Conservation (phyloP, 768 basidiomycete genomes). For the Boletus sp. region DNA sequence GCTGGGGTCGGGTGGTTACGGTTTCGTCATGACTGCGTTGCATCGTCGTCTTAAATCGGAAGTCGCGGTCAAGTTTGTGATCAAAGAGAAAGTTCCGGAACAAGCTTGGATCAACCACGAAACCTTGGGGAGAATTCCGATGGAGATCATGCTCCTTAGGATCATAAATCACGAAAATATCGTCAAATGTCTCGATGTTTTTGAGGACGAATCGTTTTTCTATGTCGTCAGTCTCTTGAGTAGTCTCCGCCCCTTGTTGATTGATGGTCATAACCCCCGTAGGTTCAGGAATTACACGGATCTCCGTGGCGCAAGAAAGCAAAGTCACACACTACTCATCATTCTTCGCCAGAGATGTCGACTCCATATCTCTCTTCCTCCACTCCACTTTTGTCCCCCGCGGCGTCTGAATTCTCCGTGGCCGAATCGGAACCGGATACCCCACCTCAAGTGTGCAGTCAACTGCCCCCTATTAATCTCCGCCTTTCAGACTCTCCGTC, state of each 20-base stretch:
- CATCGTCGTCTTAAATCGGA: conserved; percentile 58
- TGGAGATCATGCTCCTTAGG: conserved; percentile 76
- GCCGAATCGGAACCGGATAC: conserved; percentile 42
- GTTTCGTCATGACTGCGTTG: conserved; percentile 87
- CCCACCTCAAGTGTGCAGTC: conserved; percentile 35
- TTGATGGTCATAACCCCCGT: conserved; percentile 4
- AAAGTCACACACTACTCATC: conserved; percentile 29
- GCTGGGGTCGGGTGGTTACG: conserved; percentile 89
- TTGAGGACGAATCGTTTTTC: conserved; percentile 79
- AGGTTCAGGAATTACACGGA: conserved; percentile 94
- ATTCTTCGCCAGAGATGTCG: conserved; percentile 26
- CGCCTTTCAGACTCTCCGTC: conserved; percentile 13
- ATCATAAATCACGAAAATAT: conserved; percentile 76
- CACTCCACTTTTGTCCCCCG: conserved; percentile 57
- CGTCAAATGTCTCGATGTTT: conserved; percentile 79
- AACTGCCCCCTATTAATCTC: conserved; percentile 21
- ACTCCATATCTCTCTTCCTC: conserved; percentile 30
- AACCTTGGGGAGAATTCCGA: conserved; percentile 61
- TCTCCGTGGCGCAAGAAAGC: conserved; percentile 71
- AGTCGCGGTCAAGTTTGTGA: conserved; percentile 94
- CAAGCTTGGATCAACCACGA: conserved; percentile 57
- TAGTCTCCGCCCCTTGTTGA: not conserved
- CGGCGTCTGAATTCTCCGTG: conserved; percentile 46
- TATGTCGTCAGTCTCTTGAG: conserved; percentile 63
- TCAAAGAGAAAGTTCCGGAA: conserved; percentile 64